Evolutionary conservation across 1,284 basidiomycete genomes (phyloP).

Genomic region (Moesziomyces sp.): DNA sequence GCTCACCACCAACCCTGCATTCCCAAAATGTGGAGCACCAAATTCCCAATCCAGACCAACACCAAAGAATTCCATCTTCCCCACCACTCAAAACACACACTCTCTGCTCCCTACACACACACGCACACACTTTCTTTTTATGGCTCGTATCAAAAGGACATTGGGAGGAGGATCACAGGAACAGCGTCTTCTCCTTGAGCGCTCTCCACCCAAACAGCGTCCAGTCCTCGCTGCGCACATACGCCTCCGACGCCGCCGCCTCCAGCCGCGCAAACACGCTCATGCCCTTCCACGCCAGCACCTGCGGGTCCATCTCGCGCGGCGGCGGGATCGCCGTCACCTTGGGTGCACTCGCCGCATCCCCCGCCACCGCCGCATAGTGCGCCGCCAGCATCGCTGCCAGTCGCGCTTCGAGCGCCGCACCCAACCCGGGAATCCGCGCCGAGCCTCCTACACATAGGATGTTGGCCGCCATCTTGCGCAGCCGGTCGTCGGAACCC

Average conservation of each 20-base stretch:
- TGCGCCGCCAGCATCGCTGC: slow-evolving; percentile 33
- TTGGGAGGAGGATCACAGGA: too few relatives aligned
- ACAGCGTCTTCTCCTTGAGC: slow-evolving; percentile 69
- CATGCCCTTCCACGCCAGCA: slow-evolving; percentile 93
- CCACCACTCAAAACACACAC: too few relatives aligned
- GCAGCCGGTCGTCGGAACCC: slow-evolving; percentile 80
- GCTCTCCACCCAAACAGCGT: slow-evolving; percentile 71
- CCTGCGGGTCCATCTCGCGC: slow-evolving; percentile 88
- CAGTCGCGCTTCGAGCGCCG: slow-evolving; percentile 63
- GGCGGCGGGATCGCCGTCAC: slow-evolving; percentile 91
- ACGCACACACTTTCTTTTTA: too few relatives aligned
- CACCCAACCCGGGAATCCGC: slow-evolving; percentile 68
- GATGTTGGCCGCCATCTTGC: slow-evolving; percentile 87
- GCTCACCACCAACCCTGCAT: too few relatives aligned
- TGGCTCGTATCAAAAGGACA: too few relatives aligned
- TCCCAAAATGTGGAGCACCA: too few relatives aligned
- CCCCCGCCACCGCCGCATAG: slow-evolving; percentile 21
- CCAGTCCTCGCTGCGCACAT: slow-evolving; percentile 89
- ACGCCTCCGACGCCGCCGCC: slow-evolving; percentile 80
- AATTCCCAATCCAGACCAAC: too few relatives aligned
- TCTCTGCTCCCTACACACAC: too few relatives aligned
- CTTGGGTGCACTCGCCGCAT: slow-evolving; percentile 47
- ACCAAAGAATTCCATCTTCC: too few relatives aligned
- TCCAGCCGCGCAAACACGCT: slow-evolving; percentile 94
- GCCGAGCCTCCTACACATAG: slow-evolving; percentile 86